Evolutionary conservation across 257 asterid genomes (phyloP).

Genomic region (Fraxinus quadrangulata): DNA sequence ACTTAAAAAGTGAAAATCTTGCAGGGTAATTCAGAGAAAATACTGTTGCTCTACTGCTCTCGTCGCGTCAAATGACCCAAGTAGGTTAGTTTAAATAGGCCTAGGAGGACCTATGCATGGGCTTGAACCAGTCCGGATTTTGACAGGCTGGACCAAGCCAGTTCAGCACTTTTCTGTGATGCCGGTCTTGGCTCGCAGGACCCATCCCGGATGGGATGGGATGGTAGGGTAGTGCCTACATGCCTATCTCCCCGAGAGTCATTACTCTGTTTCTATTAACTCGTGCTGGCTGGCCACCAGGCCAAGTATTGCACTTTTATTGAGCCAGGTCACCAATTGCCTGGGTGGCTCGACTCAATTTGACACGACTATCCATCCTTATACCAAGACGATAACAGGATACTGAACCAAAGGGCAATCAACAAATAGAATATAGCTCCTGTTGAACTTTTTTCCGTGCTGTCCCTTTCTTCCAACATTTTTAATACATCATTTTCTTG

Average conservation of each 20-base stretch:
- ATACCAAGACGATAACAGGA: background rate
- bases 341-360: background rate
- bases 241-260: background rate
- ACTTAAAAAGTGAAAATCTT: background rate
- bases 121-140: background rate
- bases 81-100: too few relatives aligned
- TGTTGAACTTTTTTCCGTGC: background rate
- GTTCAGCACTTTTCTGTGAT: background rate
- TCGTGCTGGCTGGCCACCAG: background rate
- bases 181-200: background rate
- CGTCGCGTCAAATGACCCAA: background rate
- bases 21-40: background rate
- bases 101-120: background rate
- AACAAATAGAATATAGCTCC: background rate
- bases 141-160: background rate
- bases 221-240: background rate
- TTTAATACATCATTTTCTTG: constrained; percentile 16
- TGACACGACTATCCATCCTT: background rate
- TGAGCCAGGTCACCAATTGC: background rate
- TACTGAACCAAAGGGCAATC: background rate
- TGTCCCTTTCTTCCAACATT: constrained; percentile 20
- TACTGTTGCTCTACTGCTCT: background rate
- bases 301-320: background rate
- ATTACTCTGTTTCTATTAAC: background rate
- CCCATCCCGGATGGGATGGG: background rate